Base-by-base conservation (phyloP, 164 flowering plant genomes). In the Tinospora cordifolia region DNA sequence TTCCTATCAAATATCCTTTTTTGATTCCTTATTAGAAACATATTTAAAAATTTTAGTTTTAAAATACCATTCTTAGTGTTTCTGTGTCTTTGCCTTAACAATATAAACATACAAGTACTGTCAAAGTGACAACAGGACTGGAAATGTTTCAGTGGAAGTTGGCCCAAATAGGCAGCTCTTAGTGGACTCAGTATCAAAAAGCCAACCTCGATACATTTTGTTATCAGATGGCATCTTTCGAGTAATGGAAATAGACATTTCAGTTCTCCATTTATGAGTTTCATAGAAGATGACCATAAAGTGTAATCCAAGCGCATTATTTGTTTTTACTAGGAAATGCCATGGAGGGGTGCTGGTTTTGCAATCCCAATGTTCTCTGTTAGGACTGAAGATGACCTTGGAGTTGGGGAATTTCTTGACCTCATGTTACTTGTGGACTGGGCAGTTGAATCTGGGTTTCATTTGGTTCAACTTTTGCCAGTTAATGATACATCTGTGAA, bases 331-430 rank as follows among this genome's bases (percentile, higher is more conserved):
- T 72, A 93, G 97, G 97, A 88, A 82, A 80, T 80, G 80, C 97
- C 98, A 64, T 94, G 98, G 98, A 81, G 96, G 27, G 97, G 98
- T 77, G 92, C 93, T 81, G 98, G 98, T 70, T 90, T 91, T 70
- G 93, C 97, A 38, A 76, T 94, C 63, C 98, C 97, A 24, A 86
- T 91, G 95, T 94, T 94, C 75, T 94, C 98, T 66, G 81, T 90
- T 10, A 80, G 97, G 84, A 86, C 97, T 74, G 89, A 94, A 76
- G 85, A 81, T 69, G 97, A 90, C 81, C 78, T 94, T 77, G 98
- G 98, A 71, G 98, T 90, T 71, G 98, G 98, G 70, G 98, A 94
- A 83, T 94, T 94, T 80, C 93, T 90, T 79, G 98, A 94, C 83
- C 77, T 94, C 75, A 94, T 90, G 80, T 74, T 91, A 71, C 87